These are phyloP conservation scores for Amanita jacksonii DNA, from an alignment of 768 basidiomycete species.

Conservation along the genomic window DNA sequence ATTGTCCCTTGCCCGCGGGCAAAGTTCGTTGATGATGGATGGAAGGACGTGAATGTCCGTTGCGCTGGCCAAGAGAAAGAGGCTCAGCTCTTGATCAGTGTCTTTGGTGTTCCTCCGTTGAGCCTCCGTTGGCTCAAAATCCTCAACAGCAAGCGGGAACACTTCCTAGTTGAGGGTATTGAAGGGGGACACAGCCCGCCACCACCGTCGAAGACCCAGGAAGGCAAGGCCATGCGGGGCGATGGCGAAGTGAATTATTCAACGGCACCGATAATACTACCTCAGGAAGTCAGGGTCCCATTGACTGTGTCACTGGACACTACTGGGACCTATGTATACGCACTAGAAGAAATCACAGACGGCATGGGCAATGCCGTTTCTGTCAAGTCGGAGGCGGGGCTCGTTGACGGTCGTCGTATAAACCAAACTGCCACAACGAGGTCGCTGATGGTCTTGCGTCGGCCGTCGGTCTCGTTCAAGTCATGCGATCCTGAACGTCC, in stretches of 20 bases:
- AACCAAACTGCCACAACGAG: constrained; percentile 41
- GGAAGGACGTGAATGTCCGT: constrained; percentile 34
- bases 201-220: constrained; percentile 14
- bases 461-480: constrained; percentile 64
- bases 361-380: constrained; percentile 68
- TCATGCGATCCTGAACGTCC: constrained; percentile 66
- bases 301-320: constrained; percentile 52
- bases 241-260: constrained; percentile 6
- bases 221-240: constrained; percentile 4
- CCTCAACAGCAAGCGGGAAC: constrained; percentile 54
- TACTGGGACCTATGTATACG: constrained; percentile 62
- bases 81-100: constrained; percentile 49
- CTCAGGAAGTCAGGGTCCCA: constrained; percentile 59
- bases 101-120: constrained; percentile 68
- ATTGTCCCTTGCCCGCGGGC: constrained; percentile 80
- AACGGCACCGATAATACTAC: constrained; percentile 19
- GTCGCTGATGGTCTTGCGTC: constrained; percentile 60
- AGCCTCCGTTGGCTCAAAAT: constrained; percentile 71
- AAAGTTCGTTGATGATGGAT: constrained; percentile 44
- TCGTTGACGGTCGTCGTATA: constrained; percentile 15
- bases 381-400: constrained; percentile 25
- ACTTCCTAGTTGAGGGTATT: constrained; percentile 78
- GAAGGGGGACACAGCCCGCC: constrained; percentile 42
- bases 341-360: constrained; percentile 77
- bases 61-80: constrained; percentile 62